Base-by-base conservation (phyloP, 805 yeast genomes). In the Pichia sporocuriosa region DNA sequence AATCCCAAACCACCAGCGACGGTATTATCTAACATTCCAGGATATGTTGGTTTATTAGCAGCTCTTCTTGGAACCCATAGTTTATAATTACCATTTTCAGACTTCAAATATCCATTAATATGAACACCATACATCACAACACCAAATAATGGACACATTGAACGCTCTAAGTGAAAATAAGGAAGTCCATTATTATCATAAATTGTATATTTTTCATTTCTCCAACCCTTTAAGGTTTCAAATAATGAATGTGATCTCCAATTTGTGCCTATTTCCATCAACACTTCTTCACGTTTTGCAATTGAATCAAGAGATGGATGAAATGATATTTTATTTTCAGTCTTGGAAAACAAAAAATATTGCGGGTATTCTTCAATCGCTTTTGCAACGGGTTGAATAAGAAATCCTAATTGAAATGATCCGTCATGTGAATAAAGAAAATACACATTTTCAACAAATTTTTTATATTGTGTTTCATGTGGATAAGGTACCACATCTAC, bases 1-100 rank as follows among this genome's bases (percentile, higher is more conserved):
- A 81, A 70, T 0, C 95, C 96, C 4, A 93, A 55, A 0, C 98
- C 98, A 1, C 98, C 98, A 0, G 96, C 98, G 6, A 93, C 84
- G 1, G 95, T 87, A 59, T 89, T 90, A 59, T 93, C 98, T 29
- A 89, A 70, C 84, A 77, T 82, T 0, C 84, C 83, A 0, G 98
- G 97, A 65, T 77, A 90, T 0, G 98, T 93, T 15, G 81, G 81
- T 59, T 93, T 93, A 2, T 78, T 70, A 5, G 67, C 59, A 0
- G 97, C 73, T 49, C 98, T 67, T 46, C 86, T 66, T 0, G 98
- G 96, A 9, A 90, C 71, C 97, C 97, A 93, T 44, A 83, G 53
- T 52, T 75, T 72, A 25, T 73, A 47, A 26, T 66, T 62, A 1
- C 72, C 71, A 3, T 76, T 70, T 4, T 44, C 7, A 3, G 44